phyloP scores from a whole-genome alignment of 306 rosid species.

The Prunus dulcis region DNA sequence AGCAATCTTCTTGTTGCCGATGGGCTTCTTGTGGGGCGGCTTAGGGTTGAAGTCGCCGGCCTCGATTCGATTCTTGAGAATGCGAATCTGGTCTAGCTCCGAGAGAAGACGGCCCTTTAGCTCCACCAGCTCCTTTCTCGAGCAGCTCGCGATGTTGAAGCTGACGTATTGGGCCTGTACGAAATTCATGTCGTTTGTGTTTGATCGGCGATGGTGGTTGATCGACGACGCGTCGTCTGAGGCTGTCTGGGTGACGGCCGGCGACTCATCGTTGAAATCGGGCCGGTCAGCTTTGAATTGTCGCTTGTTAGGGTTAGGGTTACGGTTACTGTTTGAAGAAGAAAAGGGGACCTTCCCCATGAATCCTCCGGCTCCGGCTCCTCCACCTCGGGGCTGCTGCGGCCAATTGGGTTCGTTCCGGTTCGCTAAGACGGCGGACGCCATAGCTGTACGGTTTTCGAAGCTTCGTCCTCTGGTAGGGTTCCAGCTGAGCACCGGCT shows the following conservation, averaged over 20 bases:
- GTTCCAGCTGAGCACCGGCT: constrained; percentile 45
- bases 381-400: constrained; percentile 59
- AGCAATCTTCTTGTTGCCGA: constrained; percentile 41
- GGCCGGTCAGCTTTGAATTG: constrained; percentile 27
- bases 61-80: constrained; percentile 57
- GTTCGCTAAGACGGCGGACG: constrained; percentile 79
- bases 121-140: constrained; percentile 65
- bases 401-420: constrained; percentile 73
- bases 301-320: constrained; percentile 49
- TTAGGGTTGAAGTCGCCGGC: constrained; percentile 35
- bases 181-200: constrained; percentile 9
- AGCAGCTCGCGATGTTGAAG: constrained; percentile 47
- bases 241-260: constrained; percentile 57
- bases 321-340: constrained; percentile 62
- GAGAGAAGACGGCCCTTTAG: constrained; percentile 46
- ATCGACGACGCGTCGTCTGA: constrained; percentile 85
- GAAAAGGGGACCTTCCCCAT: constrained; percentile 75
- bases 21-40: constrained; percentile 44
- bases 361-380: constrained; percentile 60
- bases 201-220: constrained; percentile 50
- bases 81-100: constrained; percentile 80
- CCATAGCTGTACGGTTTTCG: constrained; percentile 45
- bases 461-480: constrained; percentile 14
- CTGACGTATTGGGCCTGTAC: constrained; percentile 45
- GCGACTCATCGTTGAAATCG: constrained; percentile 31